Base-by-base conservation (phyloP, 768 basidiomycete genomes). In the Macrocybe gigantea region DNA sequence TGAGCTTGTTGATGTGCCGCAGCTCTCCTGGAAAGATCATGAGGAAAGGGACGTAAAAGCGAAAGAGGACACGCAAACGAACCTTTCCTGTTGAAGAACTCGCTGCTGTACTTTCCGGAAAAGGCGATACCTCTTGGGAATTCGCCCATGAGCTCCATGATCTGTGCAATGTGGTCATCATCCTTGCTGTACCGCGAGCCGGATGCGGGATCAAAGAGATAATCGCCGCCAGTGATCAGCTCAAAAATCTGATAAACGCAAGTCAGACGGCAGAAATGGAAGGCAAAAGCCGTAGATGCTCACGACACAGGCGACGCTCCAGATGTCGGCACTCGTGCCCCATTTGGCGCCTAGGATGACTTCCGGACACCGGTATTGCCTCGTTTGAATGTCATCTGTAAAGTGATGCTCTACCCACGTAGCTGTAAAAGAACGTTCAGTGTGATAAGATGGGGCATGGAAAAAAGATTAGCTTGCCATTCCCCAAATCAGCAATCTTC, bases 41-140 rank as follows among this genome's bases (percentile, higher is more conserved):
- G 12, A 30, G n/a, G 30, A 30, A 41, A 14, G 41, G 10, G 37
- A 32, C 7, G 33, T 14, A 15, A 32, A 39, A 36, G 38, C 41
- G 33, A 32, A 40, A 43, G 39, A 9, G 29, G 38, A 30, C 22
- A 1, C 4, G 22, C 22, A 15, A 7, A 64, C 76, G 41, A 47
- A 90, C 94, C 94, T 79, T 87, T 87, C n/a, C 93, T 82, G 55
- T 85, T 98, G 72, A 99, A 98, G 60, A 96, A 93, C 62, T 98
- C 94, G 40, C 80, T 79, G 51, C 84, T 87, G 69, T 96, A 98
- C 64, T 94, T 97, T 22, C 95, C 95, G 5, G 82, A 78, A 58
- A 95, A 81, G 2, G 93, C 93, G 37, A 98, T 70, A 41, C 72
- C 72, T 60, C 82, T 83, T 1, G 93, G 92, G 37, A 95, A 77